Evolutionary conservation across 371 early-diverging fungal species (phyloP), one percentile per base, ranked within the genome.

Genomic region (Lichtheimia corymbifera): DNA sequence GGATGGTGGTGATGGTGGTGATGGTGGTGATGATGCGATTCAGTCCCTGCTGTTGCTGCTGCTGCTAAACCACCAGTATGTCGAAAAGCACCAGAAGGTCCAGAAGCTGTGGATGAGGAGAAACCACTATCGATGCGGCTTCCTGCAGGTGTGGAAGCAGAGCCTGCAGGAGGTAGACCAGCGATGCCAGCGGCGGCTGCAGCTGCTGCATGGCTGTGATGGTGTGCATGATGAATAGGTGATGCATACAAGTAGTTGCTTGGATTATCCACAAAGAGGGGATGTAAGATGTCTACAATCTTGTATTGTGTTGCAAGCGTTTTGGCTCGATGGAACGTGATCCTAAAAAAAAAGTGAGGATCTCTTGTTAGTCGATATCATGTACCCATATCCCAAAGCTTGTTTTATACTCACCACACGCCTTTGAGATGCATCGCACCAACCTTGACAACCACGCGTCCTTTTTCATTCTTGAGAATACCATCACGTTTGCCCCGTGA

Each of bases 381-480:
- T 35, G 11, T 35, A 35, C 35, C 6, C 35, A 35, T 35, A 6
- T 35, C 11, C 35, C 35, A 35, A 15, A 15, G 22, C 22, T 7
- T 20, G 6, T 49, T 45, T 44, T 20, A 24, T 5, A 59, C 80
- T 76, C 78, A 83, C 93, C 93, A 93, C 55, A 93, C 93, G 20
- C 93, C 93, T 69, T 93, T 93, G 13, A 93, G 74, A 63, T 90
- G 89, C 93, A 93, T 92, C 0, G 92, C 87, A n/a, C 93, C 93
- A 0, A 89, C 89, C 67, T 93, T 93, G 59, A 93, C 89, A 3
- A 93, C 93, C 5, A 86, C 85, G 44, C 93, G 82, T 17, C 89
- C 91, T 68, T 88, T 88, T 69, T 93, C 93, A 54, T 91, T 90
- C 70, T 93, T 93, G 20, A 93, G 77, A 52, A 93, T 93, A 14